A percentile compares a stretch with the other conserved stretches of the same genome.
Evolutionary conservation across 148 eudicot genomes (phyloP).

Genomic region (Rhododendron molle): DNA sequence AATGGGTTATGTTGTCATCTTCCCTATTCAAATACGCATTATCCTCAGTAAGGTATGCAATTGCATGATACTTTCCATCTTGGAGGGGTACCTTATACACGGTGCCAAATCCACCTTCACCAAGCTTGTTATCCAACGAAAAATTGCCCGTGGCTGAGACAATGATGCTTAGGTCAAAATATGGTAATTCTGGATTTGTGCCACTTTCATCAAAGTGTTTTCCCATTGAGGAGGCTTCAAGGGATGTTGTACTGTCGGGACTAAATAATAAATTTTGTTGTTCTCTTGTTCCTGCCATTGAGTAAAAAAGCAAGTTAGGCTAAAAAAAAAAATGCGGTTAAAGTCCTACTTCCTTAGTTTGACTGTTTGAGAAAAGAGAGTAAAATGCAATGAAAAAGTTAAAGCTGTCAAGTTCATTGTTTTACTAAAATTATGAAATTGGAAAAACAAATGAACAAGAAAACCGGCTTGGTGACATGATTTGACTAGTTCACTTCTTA

Average conservation of each 20-base stretch:
- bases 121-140: conserved; percentile 13
- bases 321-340: no score
- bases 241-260: neutral
- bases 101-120: conserved; percentile 27
- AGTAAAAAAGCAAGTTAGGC: neutral
- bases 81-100: conserved; percentile 18
- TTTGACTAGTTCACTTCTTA: no score
- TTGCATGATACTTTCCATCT: neutral
- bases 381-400: neutral
- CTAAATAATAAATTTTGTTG: conserved; percentile 14
- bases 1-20: no score
- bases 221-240: neutral
- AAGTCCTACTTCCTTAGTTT: no score
- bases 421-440: neutral
- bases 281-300: conserved; percentile 18
- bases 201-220: conserved; percentile 25
- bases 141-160: conserved; percentile 20
- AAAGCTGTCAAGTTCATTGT: neutral
- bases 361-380: no score
- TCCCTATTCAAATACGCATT: no score
- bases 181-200: conserved; percentile 18
- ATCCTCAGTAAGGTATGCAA: neutral
- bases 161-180: conserved; percentile 16
- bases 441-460: neutral
- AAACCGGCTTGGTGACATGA: neutral